Evolutionary conservation across 1,284 basidiomycete species (phyloP).

Genomic region (Pseudozyma tsukubaensis): DNA sequence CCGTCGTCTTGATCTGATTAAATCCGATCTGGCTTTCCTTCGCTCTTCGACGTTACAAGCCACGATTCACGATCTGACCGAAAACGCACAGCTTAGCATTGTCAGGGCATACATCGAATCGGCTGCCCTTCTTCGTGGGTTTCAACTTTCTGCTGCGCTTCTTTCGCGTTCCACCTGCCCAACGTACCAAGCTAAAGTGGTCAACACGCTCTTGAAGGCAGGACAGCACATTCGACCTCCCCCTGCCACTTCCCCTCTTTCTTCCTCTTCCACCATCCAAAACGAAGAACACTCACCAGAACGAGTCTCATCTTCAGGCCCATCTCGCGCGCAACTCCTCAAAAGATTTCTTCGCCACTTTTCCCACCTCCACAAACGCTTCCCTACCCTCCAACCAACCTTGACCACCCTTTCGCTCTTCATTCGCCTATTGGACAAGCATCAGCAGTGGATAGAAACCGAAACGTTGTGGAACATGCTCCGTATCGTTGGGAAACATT

Average conservation of each 20-base stretch:
- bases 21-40: conserved; percentile 27
- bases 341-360: conserved; percentile 33
- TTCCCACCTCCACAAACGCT: conserved; percentile 14
- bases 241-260: background rate
- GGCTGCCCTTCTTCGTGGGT: conserved; percentile 19
- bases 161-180: background rate
- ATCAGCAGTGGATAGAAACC: conserved; percentile 23
- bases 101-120: conserved; percentile 29
- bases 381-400: conserved; percentile 12
- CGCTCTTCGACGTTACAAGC: conserved; percentile 1
- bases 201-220: conserved; percentile 25
- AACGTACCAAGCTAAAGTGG: conserved; percentile 1
- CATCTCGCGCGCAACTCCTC: conserved; percentile 30
- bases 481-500: conserved; percentile 14
- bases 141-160: conserved; percentile 8
- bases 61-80: conserved; percentile 20
- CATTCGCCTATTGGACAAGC: conserved; percentile 21
- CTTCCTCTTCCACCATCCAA: background rate
- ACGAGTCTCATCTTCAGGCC: background rate
- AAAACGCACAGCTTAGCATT: conserved; percentile 17
- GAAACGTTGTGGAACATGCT: conserved; percentile 40
- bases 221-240: conserved; percentile 20
- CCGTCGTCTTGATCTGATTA: conserved; percentile 28
- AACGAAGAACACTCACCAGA: no score
- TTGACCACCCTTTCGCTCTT: conserved; percentile 18